These are phyloP conservation scores for Zymoseptoria pseudotritici DNA, from an alignment of 2,329 filamentous ascomycete species.

Conservation along the genomic window DNA sequence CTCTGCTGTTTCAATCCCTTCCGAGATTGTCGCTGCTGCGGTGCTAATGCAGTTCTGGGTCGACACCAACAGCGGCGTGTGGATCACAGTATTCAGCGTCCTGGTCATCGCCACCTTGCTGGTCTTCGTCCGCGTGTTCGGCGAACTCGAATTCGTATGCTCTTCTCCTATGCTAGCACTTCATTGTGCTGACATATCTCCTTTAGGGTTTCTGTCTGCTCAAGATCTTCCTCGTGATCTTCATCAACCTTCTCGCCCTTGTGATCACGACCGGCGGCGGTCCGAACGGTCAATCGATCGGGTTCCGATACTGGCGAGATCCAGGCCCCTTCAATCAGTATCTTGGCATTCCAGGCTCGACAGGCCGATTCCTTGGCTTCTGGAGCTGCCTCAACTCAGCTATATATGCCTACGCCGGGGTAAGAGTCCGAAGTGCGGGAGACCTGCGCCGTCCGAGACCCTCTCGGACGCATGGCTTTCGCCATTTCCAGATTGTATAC, in stretches of 20 bases:
- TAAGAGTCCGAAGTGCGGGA: constrained; percentile 35
- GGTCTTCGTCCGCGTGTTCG: constrained; percentile 12
- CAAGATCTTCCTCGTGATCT: constrained; percentile 18
- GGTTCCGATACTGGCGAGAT: constrained; percentile 13
- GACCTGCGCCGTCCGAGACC: not conserved
- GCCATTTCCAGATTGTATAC: no score
- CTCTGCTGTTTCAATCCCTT: constrained; percentile 10
- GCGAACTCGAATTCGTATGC: constrained; percentile 14
- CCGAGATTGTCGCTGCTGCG: constrained; percentile 10
- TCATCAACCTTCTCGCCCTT: constrained; percentile 17
- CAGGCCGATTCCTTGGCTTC: constrained; percentile 13
- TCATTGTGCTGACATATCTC: not conserved
- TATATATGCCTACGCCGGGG: constrained; percentile 48
- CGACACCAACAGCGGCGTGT: constrained; percentile 10
- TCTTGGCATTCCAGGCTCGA: constrained; percentile 6
- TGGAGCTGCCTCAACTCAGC: constrained; percentile 12
- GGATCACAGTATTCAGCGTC: constrained; percentile 11
- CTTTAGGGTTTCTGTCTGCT: constrained; percentile 6
- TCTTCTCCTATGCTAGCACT: not conserved
- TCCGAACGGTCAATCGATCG: constrained; percentile 11
- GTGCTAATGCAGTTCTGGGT: constrained; percentile 11
- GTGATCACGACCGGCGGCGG: constrained; percentile 16
- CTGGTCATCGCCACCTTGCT: constrained; percentile 8
- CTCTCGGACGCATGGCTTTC: not conserved
- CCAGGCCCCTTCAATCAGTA: constrained; percentile 17